These are phyloP conservation scores for Fomitopsis betulina DNA, from an alignment of 1,284 basidiomycete genomes.

Conservation along the genomic window DNA sequence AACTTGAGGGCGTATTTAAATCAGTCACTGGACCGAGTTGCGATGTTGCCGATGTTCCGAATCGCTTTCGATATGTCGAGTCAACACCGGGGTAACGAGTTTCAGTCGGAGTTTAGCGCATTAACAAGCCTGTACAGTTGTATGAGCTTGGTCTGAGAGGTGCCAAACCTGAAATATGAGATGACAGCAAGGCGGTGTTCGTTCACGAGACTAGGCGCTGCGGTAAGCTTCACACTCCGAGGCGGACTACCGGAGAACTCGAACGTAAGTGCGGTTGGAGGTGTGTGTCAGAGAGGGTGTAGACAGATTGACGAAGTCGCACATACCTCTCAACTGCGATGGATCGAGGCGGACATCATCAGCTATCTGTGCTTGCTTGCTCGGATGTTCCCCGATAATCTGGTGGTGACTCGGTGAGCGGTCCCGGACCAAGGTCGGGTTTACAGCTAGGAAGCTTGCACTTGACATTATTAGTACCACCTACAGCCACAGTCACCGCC, in stretches of 20 bases:
- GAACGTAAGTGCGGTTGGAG: not conserved
- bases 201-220: not conserved
- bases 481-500: not conserved
- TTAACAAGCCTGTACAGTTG: not conserved
- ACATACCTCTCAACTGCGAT: not conserved
- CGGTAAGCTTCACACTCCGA: slow-evolving; percentile 2
- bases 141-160: not conserved
- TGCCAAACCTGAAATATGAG: not conserved
- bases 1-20: not conserved
- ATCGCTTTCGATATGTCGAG: not conserved
- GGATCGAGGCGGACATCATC: not conserved
- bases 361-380: not conserved
- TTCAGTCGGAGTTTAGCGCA: not conserved
- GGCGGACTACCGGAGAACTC: not conserved
- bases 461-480: not conserved
- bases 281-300: not conserved
- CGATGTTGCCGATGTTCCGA: not conserved
- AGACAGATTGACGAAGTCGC: not conserved
- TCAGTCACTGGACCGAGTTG: not conserved
- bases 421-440: not conserved
- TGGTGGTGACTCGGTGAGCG: not conserved
- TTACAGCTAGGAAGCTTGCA: not conserved
- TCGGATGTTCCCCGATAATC: not conserved
- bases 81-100: not conserved
- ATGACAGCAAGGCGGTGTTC: slow-evolving; percentile 1